Base-by-base conservation (phyloP, 441 rosid genomes). In the Viola pubescens region DNA sequence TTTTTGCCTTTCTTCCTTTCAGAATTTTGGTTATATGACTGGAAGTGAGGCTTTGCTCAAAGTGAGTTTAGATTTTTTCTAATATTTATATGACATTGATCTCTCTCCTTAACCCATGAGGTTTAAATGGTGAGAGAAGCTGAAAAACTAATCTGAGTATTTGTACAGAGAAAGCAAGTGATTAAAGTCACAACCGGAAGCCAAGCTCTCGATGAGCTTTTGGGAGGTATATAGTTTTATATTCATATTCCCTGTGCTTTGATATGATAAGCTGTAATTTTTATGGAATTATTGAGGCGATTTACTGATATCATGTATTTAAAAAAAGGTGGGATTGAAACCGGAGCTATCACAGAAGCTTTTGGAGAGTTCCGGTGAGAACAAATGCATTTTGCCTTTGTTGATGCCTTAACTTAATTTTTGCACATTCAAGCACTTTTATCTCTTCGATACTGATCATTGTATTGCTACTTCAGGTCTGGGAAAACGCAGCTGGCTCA, bases 401-500 rank as follows among this genome's bases (percentile, higher is more conserved):
- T 34, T 37, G 13, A 9, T 37, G 53, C 10, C 47, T 14, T 26
- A 26, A 26, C 5, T 39, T 39, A 3, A 12, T 40, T 53, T 42
- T 51, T 40, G 47, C 56, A 26, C 62, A 54, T 65, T 34, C 58
- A 5, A 48, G 48, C 19, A 9, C 26, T 46, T 47, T 13, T 49
- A 16, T 59, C 26, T 34, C 37, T 58, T 62, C 52, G 54, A 16
- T 16, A 16, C 56, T 56, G 38, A 13, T 14, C 7, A 40, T 52
- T 44, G 26, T 37, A 59, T 44, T 16, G 34, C 63, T 62, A 54
- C 19, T 52, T 73, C 78, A 90, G 96, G 85, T 88, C 87, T 65
- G 96, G 97, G 73, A 88, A 88, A 78, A 94, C 97, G 55, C 97
- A 85, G 65, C 89, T 94, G 41, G 99, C 96, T 26, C 94, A 88